phyloP scores from a whole-genome alignment of 2,329 filamentous ascomycete species.

The Hymenoscyphus repandus region DNA sequence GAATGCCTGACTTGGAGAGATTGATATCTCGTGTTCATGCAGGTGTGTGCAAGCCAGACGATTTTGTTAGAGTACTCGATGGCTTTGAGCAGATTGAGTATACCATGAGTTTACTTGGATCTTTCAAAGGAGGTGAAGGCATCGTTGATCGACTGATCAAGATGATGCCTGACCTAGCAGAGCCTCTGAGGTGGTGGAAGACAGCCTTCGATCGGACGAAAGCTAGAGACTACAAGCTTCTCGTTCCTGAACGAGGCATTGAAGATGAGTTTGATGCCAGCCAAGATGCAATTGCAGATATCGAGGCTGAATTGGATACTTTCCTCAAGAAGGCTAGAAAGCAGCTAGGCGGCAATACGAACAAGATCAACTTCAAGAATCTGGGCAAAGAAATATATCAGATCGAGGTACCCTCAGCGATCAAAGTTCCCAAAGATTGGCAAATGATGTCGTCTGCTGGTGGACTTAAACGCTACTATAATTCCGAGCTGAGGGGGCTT shows the following conservation, averaged over 20 bases:
- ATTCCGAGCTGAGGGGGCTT: constrained; percentile 71
- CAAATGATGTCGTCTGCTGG: constrained; percentile 94
- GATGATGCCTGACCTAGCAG: constrained; percentile 78
- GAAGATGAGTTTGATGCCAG: constrained; percentile 91
- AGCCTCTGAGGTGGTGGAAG: constrained; percentile 78
- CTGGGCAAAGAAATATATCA: constrained; percentile 98
- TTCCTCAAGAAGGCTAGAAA: constrained; percentile 67
- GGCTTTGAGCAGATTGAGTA: constrained; percentile 98
- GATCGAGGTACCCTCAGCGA: constrained; percentile 77
- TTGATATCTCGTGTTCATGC: constrained; percentile 94
- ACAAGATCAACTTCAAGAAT: constrained; percentile 64
- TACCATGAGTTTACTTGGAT: constrained; percentile 73
- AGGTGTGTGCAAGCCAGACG: constrained; percentile 79
- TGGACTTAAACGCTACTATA: constrained; percentile 91
- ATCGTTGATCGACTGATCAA: constrained; percentile 78
- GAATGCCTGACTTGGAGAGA: constrained; percentile 89
- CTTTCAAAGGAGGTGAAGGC: constrained; percentile 71
- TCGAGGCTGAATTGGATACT: constrained; percentile 66
- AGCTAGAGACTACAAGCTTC: constrained; percentile 71
- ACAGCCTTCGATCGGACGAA: constrained; percentile 81
- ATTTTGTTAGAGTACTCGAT: constrained; percentile 89
- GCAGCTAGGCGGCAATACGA: constrained; percentile 65
- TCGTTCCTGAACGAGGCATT: constrained; percentile 81
- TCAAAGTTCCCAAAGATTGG: constrained; percentile 84
- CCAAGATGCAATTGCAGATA: constrained; percentile 66